These are phyloP conservation scores for Solanum sitiens DNA, from an alignment of 257 asterid species.

Conservation along the genomic window DNA sequence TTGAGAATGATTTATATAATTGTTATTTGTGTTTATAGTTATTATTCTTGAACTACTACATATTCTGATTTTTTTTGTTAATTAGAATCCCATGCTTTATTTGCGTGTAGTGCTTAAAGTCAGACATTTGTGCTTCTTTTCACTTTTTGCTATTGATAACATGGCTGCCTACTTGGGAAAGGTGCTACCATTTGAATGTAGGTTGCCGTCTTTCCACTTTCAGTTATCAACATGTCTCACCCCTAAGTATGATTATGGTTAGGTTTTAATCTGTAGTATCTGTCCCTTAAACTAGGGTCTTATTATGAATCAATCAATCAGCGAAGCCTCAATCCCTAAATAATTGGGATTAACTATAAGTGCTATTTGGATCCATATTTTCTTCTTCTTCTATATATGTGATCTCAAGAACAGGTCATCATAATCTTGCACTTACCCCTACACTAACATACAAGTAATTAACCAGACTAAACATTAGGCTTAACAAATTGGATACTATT, in stretches of 20 bases:
- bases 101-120: background rate
- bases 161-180: background rate
- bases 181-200: background rate
- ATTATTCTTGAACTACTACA: background rate
- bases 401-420: background rate
- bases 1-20: background rate
- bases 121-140: background rate
- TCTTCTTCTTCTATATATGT: background rate
- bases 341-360: background rate
- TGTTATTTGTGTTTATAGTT: background rate
- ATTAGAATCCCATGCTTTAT: background rate
- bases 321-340: background rate
- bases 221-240: background rate
- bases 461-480: background rate
- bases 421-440: background rate
- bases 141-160: background rate
- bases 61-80: background rate
- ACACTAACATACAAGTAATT: background rate
- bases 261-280: background rate
- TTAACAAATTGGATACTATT: background rate
- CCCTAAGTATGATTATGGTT: background rate
- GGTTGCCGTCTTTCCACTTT: background rate
- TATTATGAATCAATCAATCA: background rate
- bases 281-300: background rate
- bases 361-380: background rate